Conservation (phyloP, 306 rosid species). For the Acacia crassicarpa region DNA sequence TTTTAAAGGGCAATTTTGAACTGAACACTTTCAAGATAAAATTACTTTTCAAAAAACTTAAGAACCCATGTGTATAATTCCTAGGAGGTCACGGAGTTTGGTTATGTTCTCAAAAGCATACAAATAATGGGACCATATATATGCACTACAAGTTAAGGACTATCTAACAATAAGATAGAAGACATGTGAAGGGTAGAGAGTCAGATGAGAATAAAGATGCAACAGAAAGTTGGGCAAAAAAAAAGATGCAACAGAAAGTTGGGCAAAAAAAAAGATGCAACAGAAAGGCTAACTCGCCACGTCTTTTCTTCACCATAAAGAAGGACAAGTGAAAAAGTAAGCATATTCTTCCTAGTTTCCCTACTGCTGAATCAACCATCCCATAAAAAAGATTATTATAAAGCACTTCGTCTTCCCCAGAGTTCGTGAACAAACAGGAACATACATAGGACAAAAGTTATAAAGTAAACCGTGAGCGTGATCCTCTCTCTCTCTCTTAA, state of each 20-base stretch:
- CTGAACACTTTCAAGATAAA: no score
- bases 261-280: background rate
- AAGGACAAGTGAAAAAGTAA: slow-evolving; percentile 16
- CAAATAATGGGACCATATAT: background rate
- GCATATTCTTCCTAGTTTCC: background rate
- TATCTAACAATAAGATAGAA: background rate
- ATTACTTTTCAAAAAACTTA: no score
- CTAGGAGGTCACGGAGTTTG: background rate
- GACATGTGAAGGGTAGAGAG: slow-evolving; percentile 28
- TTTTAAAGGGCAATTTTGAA: no score
- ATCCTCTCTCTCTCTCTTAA: background rate
- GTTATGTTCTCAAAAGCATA: background rate
- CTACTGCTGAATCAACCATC: background rate
- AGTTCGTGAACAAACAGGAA: slow-evolving; percentile 26
- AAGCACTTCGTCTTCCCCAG: slow-evolving; percentile 19
- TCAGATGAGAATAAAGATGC: background rate
- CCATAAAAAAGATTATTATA: background rate
- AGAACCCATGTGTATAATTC: no score
- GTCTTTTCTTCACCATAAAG: slow-evolving; percentile 23
- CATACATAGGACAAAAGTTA: slow-evolving; percentile 28
- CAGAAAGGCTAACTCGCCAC: slow-evolving; percentile 33
- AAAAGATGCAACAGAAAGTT: no score
- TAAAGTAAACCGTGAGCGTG: slow-evolving; percentile 42
- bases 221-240: no score
- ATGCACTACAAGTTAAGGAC: background rate